Conservation (phyloP, 768 basidiomycete species). For the Trametes villosa region DNA sequence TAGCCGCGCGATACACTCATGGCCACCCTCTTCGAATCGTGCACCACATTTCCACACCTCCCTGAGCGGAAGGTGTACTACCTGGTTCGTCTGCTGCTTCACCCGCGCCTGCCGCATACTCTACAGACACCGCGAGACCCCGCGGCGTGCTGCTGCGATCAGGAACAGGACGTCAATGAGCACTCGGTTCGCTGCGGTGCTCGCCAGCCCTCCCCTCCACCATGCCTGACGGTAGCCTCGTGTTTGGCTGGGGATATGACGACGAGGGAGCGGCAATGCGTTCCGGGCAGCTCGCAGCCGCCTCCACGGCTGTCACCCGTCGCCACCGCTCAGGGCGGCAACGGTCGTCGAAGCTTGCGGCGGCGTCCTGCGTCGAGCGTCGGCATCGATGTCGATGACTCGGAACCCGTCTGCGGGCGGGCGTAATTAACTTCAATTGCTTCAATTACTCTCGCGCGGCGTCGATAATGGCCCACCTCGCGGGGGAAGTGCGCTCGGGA, state of each 20-base stretch:
- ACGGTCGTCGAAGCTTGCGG: conserved; percentile 5
- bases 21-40: conserved; percentile 8
- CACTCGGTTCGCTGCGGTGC: background rate
- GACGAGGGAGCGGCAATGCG: conserved; percentile 12
- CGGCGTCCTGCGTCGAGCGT: conserved; percentile 7
- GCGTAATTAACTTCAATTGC: conserved; percentile 13
- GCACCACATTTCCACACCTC: background rate
- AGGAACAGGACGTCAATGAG: conserved; percentile 12
- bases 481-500: conserved; percentile 16
- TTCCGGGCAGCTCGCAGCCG: conserved; percentile 14
- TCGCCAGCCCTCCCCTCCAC: background rate
- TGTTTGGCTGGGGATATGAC: conserved; percentile 16
- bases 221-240: conserved; percentile 16
- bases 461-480: background rate
- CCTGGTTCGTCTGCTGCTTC: background rate
- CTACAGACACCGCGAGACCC: background rate
- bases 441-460: conserved; percentile 7
- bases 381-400: conserved; percentile 11
- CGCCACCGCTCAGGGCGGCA: conserved; percentile 11
- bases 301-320: conserved; percentile 22
- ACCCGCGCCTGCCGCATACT: background rate
- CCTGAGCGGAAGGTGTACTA: background rate
- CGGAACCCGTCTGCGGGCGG: background rate
- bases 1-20: conserved; percentile 5
- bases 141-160: conserved; percentile 9